Evolutionary conservation across 306 rosid genomes (phyloP), one percentile per base, ranked within the genome.

Genomic region (Castanea crenata): DNA sequence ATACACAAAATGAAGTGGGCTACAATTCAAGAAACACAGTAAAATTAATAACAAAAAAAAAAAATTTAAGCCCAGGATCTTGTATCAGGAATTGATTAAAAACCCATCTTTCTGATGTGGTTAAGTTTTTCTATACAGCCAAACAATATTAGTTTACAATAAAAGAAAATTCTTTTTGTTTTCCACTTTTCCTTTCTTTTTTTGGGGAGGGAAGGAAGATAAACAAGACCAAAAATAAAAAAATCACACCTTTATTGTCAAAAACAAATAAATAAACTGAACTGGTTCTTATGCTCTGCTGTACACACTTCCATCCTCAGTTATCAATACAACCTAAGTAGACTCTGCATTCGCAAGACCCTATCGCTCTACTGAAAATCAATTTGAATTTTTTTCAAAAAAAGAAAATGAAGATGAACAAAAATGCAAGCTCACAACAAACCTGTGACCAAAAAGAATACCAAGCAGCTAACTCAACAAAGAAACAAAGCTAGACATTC

Each of bases 281-380:
- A 80, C 83, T 79, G 89, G 79, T 76, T 83, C 87, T 85, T 85
- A 87, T 93, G 89, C 84, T 81, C 89, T 76, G 85, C 97, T 94
- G 93, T 94, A 94, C 97, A 94, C 83, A 83, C 85, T 84, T 78
- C 64, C 76, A 87, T 85, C 84, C 89, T 88, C 85, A 80, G 71
- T 75, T 82, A 84, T 81, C 86, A 84, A 80, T 81, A 89, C 89
- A 87, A 87, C 88, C 84, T 88, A 85, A 76, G 82, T 76, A 82
- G 90, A 87, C 91, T 78, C 91, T 78, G 86, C 87, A 83, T 69
- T 74, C 76, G 90, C 94, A 89, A 85, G 79, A 74, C 87, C 79
- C 84, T 89, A 88, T 69, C 85, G 62, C 87, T 83, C 85, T 77
- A 73, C 83, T 21, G 78, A 80, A 86, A 83, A 61, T 55, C 80